Conservation (phyloP, 441 rosid genomes). For the Aleurites moluccanus region DNA sequence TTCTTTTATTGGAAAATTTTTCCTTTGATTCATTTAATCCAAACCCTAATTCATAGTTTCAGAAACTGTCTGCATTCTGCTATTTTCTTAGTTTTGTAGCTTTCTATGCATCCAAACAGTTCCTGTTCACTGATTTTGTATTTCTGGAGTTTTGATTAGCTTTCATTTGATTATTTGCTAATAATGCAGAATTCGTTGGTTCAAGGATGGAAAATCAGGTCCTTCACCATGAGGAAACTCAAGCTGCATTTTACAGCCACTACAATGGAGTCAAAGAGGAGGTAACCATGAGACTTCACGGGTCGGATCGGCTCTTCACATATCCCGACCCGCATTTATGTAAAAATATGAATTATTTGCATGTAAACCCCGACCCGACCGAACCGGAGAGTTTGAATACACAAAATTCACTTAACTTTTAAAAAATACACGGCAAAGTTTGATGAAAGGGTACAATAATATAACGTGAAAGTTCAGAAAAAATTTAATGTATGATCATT, state of each 20-base stretch:
- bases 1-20: neutral
- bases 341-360: too few species aligned
- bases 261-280: slow-evolving; percentile 33
- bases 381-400: too few species aligned
- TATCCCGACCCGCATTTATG: neutral
- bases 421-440: too few species aligned
- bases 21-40: neutral
- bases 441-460: too few species aligned
- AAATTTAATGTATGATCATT: too few species aligned
- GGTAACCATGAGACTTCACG: slow-evolving; percentile 29
- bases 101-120: neutral
- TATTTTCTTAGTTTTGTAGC: neutral
- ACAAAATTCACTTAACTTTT: too few species aligned
- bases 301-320: too few species aligned
- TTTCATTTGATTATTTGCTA: neutral
- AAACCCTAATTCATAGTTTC: neutral
- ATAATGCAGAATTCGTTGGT: slow-evolving; percentile 29
- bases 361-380: too few species aligned
- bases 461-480: too few species aligned
- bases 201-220: slow-evolving; percentile 33
- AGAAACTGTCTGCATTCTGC: neutral
- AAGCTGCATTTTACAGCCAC: slow-evolving; percentile 17
- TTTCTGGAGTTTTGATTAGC: neutral
- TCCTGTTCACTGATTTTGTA: neutral
- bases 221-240: slow-evolving; percentile 26